These are phyloP conservation scores for Arthrocladium fulminans DNA, from an alignment of 2,329 filamentous ascomycete species.

Conservation along the genomic window DNA sequence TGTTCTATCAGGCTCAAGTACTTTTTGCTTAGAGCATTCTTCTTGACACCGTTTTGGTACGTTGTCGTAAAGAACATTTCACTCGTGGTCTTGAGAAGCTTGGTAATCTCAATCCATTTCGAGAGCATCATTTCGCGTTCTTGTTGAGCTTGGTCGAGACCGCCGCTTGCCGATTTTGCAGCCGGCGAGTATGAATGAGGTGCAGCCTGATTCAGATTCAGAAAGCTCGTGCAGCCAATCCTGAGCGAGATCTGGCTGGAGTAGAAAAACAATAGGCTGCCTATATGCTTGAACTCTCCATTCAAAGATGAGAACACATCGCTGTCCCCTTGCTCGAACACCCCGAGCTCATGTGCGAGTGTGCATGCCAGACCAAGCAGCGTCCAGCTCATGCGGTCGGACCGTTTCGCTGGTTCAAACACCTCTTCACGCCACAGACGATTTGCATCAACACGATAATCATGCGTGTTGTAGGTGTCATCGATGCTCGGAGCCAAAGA, in stretches of 20 bases:
- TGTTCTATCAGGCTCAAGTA: slow-evolving; percentile 44
- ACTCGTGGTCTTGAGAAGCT: slow-evolving; percentile 43
- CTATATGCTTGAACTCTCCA: slow-evolving; percentile 23
- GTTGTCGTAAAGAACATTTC: slow-evolving; percentile 46
- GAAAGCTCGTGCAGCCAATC: slow-evolving; percentile 44
- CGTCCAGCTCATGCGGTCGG: slow-evolving; percentile 15
- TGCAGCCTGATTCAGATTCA: slow-evolving; percentile 38
- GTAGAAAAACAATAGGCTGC: slow-evolving; percentile 38
- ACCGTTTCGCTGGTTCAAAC: slow-evolving; percentile 43
- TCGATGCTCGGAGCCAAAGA: slow-evolving; percentile 26
- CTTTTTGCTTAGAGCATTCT: slow-evolving; percentile 38
- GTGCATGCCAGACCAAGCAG: slow-evolving; percentile 9
- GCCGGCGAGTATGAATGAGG: no score
- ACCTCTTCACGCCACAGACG: slow-evolving; percentile 46
- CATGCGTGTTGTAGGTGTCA: slow-evolving; percentile 28
- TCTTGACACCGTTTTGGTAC: slow-evolving; percentile 31
- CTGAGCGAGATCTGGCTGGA: slow-evolving; percentile 45
- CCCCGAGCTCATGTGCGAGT: slow-evolving; percentile 34
- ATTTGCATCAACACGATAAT: slow-evolving; percentile 20
- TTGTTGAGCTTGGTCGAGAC: slow-evolving; percentile 23
- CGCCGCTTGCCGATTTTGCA: slow-evolving; percentile 33
- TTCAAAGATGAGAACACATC: slow-evolving; percentile 6
- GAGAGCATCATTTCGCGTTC: slow-evolving; percentile 46
- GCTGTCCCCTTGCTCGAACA: slow-evolving; percentile 38
- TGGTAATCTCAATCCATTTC: slow-evolving; percentile 42